A percentile compares a stretch with the other conserved stretches of the same genome.
phyloP scores from a whole-genome alignment of 1,284 basidiomycete species.

The Porodaedalea pini region DNA sequence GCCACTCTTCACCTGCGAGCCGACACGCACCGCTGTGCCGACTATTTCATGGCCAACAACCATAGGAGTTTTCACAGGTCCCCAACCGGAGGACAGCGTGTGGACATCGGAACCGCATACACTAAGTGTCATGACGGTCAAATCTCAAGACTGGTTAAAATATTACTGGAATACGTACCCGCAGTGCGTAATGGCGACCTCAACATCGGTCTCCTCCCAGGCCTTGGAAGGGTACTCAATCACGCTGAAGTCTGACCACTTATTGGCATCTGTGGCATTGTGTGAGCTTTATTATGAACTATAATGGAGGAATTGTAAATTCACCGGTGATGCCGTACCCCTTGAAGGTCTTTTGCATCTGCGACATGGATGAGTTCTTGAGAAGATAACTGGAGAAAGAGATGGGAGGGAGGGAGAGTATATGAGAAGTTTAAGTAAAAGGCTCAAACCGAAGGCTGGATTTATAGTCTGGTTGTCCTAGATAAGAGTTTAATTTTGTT shows the following conservation, averaged over 20 bases:
- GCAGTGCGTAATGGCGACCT: constrained; percentile 38
- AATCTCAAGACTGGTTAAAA: no score
- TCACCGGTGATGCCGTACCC: background rate
- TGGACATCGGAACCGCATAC: constrained; percentile 53
- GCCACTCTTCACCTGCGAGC: constrained; percentile 48
- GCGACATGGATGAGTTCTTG: no score
- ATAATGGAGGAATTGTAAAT: background rate
- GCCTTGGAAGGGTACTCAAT: constrained; percentile 28
- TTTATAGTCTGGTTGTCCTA: no score
- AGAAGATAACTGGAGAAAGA: no score
- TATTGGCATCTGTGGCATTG: constrained; percentile 14
- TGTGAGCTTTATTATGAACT: no score
- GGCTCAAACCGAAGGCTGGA: no score
- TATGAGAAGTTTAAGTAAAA: no score
- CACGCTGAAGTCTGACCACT: constrained; percentile 18
- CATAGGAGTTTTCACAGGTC: constrained; percentile 37
- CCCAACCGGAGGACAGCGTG: constrained; percentile 49
- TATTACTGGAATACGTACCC: constrained; percentile 22
- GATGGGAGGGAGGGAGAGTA: no score
- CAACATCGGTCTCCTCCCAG: constrained; percentile 34
- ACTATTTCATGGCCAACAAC: constrained; percentile 59
- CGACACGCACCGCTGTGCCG: constrained; percentile 51
- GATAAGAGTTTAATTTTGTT: no score
- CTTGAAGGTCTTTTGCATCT: constrained; percentile 1
- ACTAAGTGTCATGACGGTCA: no score